Evolutionary conservation across 192 early-diverging fungal species (phyloP).

Genomic region (Podila minutissima): DNA sequence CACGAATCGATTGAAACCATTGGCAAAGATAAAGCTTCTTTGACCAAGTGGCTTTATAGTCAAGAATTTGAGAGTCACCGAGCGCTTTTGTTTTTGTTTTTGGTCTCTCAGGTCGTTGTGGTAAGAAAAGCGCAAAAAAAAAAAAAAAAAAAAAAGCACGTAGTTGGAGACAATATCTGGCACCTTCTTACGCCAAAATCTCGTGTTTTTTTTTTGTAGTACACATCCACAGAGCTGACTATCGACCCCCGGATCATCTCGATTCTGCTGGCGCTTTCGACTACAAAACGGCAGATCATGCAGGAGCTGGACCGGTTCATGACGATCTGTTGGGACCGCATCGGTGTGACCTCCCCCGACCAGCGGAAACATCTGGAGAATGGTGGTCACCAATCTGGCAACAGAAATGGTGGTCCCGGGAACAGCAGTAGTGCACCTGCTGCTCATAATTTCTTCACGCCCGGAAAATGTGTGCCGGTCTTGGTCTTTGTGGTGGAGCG

Average conservation of each 20-base stretch:
- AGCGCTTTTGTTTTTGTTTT: constrained; percentile 35
- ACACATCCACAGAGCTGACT: constrained; percentile 36
- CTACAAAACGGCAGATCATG: constrained; percentile 35
- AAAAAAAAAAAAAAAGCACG: too few species aligned
- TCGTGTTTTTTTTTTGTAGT: constrained; percentile 4
- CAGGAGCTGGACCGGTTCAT: constrained; percentile 46
- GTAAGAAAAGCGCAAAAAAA: constrained; percentile 2
- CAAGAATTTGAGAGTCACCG: constrained; percentile 47
- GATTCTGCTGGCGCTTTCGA: constrained; percentile 22
- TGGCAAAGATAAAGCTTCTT: constrained; percentile 19
- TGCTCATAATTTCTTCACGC: constrained; percentile 20
- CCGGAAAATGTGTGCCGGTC: constrained; percentile 37
- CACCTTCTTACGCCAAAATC: background rate
- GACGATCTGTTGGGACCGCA: constrained; percentile 47
- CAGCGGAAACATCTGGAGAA: background rate
- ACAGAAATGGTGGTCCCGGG: background rate
- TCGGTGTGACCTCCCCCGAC: constrained; percentile 25
- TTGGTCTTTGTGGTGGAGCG: constrained; percentile 42
- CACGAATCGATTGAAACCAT: constrained; percentile 13
- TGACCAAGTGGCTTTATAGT: constrained; percentile 42
- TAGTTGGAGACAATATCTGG: background rate
- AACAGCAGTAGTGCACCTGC: constrained; percentile 5
- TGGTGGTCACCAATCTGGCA: background rate
- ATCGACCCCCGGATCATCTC: constrained; percentile 29
- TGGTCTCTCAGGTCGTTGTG: constrained; percentile 37